Base-by-base conservation (phyloP, 768 basidiomycete species). In the Paxillus ammoniavirescens region DNA sequence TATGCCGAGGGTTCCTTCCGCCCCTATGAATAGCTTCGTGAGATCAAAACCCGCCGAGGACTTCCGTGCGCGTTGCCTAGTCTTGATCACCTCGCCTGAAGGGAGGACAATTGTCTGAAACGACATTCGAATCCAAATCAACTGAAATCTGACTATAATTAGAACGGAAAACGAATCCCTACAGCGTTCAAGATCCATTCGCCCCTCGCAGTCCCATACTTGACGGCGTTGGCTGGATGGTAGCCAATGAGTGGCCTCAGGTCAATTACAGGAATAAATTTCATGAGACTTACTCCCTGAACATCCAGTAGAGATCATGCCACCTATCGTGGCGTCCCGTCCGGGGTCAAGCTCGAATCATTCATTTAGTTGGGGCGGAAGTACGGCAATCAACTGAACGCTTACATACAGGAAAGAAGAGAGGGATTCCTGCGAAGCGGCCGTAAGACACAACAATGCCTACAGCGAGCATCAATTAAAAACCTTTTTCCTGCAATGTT, bases 1-100 rank as follows among this genome's bases (percentile, higher is more conserved):
- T 58, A 93, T 87, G 2, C 91, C 91, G 30, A 93, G 68, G 0
- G 90, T 93, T 2, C 91, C 91, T 69, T 93, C 91, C 2, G 89
- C 88, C 4, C 91, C 91, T 51, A 92, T 86, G 71, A 92, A 91
- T 5, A 91, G 65, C 66, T 92, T 92, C 0, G 89, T 91, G 2
- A 79, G 75, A 63, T 93, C 92, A 62, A 87, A 92, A 0, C 92
- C 91, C 0, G 90, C 87, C 0, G 90, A 80, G 3, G 88, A 91
- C 65, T 94, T 93, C 30, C 88, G 73, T 15, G 86, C 82, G 28
- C 86, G 72, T 48, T 80, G 75, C n/a, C 90, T 80, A 0, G 92
- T 95, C 63, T 92, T 91, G 61, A 95, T 84, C 10, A 94, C 83
- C 62, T 90, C 81, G 9, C 91, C 90, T 49, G 78, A 82, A 2